Evolutionary conservation across 306 rosid species (phyloP), one percentile per base, ranked within the genome.

Genomic region (Comarum palustre): DNA sequence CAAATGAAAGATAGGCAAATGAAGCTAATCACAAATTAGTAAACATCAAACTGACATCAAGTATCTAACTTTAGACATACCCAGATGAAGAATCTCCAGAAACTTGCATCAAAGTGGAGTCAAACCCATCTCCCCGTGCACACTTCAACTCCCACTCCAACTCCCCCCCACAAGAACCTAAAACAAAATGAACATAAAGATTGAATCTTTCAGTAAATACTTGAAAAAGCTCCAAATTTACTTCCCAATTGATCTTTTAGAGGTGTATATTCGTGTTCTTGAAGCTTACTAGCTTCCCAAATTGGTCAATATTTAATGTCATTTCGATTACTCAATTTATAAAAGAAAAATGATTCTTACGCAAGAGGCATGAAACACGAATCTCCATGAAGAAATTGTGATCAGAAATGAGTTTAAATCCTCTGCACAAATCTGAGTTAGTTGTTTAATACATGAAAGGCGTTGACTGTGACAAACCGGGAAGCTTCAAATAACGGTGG

Each of bases 261-360:
- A 77, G 81, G 81, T 79, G 84, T 79, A 64, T 46, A 77, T 63
- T 75, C 80, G 51, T 85, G 67, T 19, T 36, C 42, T 36, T 59
- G 66, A 85, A 82, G 89, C 34, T 72, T 76, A 62, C 47, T 10
- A 15, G 31, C 17, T 70, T 5, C 14, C 36, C 22, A 6, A 59
- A 48, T 81, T 69, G 27, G 38, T 58, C 57, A 36, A 41, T 45
- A 19, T 29, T 27, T 36, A 34, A 17, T 38, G 22, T 22, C 1
- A 22, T 41, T 27, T 11, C 27, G n/a, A 27, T 41, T 41, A 41
- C 7, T 71, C 47, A 55, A 71, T 17, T 3, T 4, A 55, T 25
- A 38, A 5, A 4, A 41, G 54, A 25, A 42, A 34, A 41, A 68
- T 58, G 68, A 61, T 47, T 74, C 63, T 41, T 12, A 66, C 57